phyloP scores from a whole-genome alignment of 176 grass and related monocot genomes.

The Ensete ventricosum region DNA sequence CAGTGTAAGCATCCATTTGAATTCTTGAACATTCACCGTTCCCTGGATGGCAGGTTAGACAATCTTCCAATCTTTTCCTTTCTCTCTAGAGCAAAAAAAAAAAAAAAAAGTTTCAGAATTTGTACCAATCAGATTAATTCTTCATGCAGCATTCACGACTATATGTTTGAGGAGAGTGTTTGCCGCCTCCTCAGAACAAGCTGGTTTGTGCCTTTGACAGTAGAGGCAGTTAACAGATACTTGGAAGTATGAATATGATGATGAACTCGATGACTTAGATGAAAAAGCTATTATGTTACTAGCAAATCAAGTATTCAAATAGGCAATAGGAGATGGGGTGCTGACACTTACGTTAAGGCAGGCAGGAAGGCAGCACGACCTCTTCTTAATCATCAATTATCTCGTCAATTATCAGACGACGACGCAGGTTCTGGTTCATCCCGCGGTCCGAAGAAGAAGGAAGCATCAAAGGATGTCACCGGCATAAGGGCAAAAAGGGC shows the following conservation, averaged over 20 bases:
- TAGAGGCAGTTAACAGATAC: slow-evolving; percentile 25
- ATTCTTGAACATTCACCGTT: slow-evolving; percentile 73
- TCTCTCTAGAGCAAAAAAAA: too few relatives aligned
- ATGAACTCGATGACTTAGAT: too few relatives aligned
- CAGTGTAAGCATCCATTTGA: slow-evolving; percentile 97
- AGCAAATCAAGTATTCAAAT: slow-evolving; percentile 50
- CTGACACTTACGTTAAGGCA: too few relatives aligned
- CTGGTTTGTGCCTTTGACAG: slow-evolving; percentile 66
- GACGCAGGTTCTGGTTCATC: slow-evolving; percentile 41
- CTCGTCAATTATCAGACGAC: background rate
- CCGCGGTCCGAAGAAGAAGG: slow-evolving; percentile 52
- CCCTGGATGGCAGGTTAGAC: slow-evolving; percentile 77
- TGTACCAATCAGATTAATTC: background rate
- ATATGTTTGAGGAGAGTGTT: slow-evolving; percentile 87
- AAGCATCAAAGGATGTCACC: slow-evolving; percentile 33
- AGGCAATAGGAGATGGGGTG: slow-evolving; percentile 91
- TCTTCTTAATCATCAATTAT: background rate
- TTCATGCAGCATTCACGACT: slow-evolving; percentile 77
- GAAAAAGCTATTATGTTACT: too few relatives aligned
- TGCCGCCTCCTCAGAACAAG: slow-evolving; percentile 67
- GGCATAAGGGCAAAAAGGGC: slow-evolving; percentile 82
- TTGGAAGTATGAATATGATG: slow-evolving; percentile 38
- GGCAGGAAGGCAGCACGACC: slow-evolving; percentile 81
- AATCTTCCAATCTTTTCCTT: background rate
- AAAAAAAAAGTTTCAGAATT: background rate